Evolutionary conservation across 208 protist genomes (phyloP), one percentile per base, ranked within the genome.

Genomic region (Angomonas deanei): DNA sequence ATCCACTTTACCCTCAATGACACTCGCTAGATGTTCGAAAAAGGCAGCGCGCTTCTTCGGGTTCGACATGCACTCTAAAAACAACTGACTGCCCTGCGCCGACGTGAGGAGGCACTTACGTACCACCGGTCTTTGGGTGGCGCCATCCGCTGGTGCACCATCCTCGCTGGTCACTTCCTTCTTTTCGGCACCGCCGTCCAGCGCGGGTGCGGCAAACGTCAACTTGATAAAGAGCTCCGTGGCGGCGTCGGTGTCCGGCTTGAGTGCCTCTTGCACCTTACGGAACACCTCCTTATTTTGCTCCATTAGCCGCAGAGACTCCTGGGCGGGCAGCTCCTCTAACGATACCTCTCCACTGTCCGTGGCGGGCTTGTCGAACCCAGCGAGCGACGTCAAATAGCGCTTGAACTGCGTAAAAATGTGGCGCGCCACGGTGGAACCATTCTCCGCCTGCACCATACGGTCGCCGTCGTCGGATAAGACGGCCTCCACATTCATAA

Each of bases 401-500:
- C 23, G 39, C 42, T 82, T 78, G 52, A 89, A 72, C 19, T 70
- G 76, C 28, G 21, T 53, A 70, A 83, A 89, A 8, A 88, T 53
- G 54, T 85, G 54, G 23, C 76, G 70, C 11, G 85, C 75, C 55
- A 93, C 64, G 47, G 58, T 47, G 0, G 71, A 56, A 24, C 83
- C 86, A 59, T 70, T 84, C 21, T 76, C 61, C 24, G 76, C 15
- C 31, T 86, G 66, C 19, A 89, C 67, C 31, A 93, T 61, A 1
- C 67, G 75, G 32, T 66, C 21, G n/a, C 74, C 83, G 57, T 93
- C 81, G 50, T 90, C 84, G 19, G 66, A 76, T 36, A 82, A 60
- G 3, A 87, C 81, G 34, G 64, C 61, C 17, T 59, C 28, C 5
- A 93, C 70, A 50, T 88, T 70, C 53, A 90, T 58, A 62, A 93